These are phyloP conservation scores for Paracoccidioides brasiliensis DNA, from an alignment of 2,329 filamentous ascomycete species.

Conservation along the genomic window DNA sequence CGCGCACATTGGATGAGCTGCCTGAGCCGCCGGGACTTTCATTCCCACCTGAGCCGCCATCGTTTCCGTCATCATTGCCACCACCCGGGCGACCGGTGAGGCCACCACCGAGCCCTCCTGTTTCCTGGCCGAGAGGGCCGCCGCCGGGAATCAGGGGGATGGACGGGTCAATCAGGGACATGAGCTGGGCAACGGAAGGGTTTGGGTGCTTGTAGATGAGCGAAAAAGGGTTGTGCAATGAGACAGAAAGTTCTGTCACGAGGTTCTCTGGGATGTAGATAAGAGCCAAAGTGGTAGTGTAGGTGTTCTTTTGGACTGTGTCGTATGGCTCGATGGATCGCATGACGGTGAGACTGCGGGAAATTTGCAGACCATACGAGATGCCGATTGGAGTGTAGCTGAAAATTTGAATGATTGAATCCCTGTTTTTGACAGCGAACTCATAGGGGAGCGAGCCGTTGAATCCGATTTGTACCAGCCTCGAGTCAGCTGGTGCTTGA, in stretches of 20 bases:
- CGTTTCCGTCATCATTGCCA: constrained; percentile 19
- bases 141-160: constrained; percentile 53
- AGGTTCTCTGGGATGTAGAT: constrained; percentile 61
- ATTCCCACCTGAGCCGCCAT: constrained; percentile 23
- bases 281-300: constrained; percentile 63
- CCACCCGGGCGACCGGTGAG: constrained; percentile 1
- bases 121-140: constrained; percentile 9
- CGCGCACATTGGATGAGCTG: constrained; percentile 24
- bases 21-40: constrained; percentile 39
- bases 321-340: constrained; percentile 63
- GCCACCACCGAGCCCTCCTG: background rate
- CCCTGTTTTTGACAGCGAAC: constrained; percentile 59
- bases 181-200: constrained; percentile 55
- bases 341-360: constrained; percentile 46
- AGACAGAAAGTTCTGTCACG: constrained; percentile 53
- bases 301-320: constrained; percentile 38
- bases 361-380: constrained; percentile 44
- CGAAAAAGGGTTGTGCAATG: constrained; percentile 61
- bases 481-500: constrained; percentile 48
- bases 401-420: constrained; percentile 77
- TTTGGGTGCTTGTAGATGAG: constrained; percentile 59
- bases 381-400: constrained; percentile 60
- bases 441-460: constrained; percentile 65
- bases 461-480: constrained; percentile 76
- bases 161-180: constrained; percentile 68